phyloP scores from a whole-genome alignment of 208 protist species.

The Tetramitus jugosus region DNA sequence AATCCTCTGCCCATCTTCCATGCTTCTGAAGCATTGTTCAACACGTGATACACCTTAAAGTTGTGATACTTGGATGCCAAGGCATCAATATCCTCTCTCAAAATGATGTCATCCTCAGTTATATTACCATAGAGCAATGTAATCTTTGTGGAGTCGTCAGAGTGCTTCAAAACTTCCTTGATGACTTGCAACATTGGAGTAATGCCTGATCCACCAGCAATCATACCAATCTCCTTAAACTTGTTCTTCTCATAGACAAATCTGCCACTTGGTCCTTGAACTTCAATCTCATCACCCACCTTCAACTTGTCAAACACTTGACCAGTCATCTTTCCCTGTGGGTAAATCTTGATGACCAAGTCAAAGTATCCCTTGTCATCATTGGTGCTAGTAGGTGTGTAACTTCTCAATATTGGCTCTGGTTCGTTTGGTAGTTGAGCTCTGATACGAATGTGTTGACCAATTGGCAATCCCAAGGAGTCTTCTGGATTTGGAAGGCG shows the following conservation, averaged over 20 bases:
- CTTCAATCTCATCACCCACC: slow-evolving; percentile 65
- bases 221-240: slow-evolving; percentile 40
- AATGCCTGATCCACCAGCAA: slow-evolving; percentile 64
- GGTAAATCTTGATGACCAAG: slow-evolving; percentile 84
- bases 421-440: not conserved
- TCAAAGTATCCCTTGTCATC: slow-evolving; percentile 76
- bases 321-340: slow-evolving; percentile 67
- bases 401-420: slow-evolving; percentile 47
- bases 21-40: slow-evolving; percentile 25
- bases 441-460: slow-evolving; percentile 13
- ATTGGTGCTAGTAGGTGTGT: slow-evolving; percentile 75
- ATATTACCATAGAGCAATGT: slow-evolving; percentile 72
- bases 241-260: slow-evolving; percentile 62
- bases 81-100: slow-evolving; percentile 71
- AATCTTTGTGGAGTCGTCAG: slow-evolving; percentile 67
- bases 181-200: slow-evolving; percentile 81
- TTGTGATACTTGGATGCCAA: slow-evolving; percentile 36
- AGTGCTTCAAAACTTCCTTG: slow-evolving; percentile 58
- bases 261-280: slow-evolving; percentile 69
- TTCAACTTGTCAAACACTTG: slow-evolving; percentile 69
- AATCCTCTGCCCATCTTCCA: slow-evolving; percentile 32
- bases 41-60: slow-evolving; percentile 37
- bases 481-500: not conserved
- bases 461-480: not conserved
- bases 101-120: slow-evolving; percentile 77